These are phyloP conservation scores for Parietaria judaica DNA, from an alignment of 306 rosid species.

Conservation along the genomic window DNA sequence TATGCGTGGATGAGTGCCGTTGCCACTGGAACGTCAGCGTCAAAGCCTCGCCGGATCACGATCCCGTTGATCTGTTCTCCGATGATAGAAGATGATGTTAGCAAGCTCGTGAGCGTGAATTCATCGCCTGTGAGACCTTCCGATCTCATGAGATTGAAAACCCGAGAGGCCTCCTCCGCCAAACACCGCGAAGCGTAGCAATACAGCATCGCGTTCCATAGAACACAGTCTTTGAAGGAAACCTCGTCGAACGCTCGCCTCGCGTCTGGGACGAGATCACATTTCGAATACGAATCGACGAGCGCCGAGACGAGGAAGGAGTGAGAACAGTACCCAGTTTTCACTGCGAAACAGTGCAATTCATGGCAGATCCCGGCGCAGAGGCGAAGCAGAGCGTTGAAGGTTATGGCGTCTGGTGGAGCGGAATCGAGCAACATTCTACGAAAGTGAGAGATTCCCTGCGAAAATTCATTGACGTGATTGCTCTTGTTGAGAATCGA, in stretches of 20 bases:
- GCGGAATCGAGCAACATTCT: conserved; percentile 49
- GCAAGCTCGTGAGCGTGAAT: conserved; percentile 58
- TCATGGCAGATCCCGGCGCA: conserved; percentile 48
- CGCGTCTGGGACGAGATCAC: conserved; percentile 48
- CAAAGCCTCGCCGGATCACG: conserved; percentile 37
- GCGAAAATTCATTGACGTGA: conserved; percentile 8
- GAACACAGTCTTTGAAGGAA: conserved; percentile 41
- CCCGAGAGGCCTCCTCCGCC: conserved; percentile 28
- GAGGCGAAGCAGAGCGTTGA: conserved; percentile 41
- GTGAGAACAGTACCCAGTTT: conserved; percentile 44
- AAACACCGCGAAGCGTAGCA: conserved; percentile 44
- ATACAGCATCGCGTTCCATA: conserved; percentile 79
- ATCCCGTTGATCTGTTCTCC: conserved; percentile 41
- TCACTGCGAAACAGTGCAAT: conserved; percentile 51
- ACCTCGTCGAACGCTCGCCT: conserved; percentile 37
- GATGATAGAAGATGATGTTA: conserved; percentile 33
- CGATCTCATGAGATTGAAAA: conserved; percentile 42
- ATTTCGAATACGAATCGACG: conserved; percentile 49
- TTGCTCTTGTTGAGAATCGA: conserved; percentile 27
- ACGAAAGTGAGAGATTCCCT: conserved; percentile 37
- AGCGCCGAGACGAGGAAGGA: conserved; percentile 57
- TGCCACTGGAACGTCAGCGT: conserved; percentile 58
- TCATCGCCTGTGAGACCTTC: conserved; percentile 45
- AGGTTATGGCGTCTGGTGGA: conserved; percentile 47
- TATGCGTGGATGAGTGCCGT: conserved; percentile 58